Evolutionary conservation across 805 yeast species (phyloP).

Genomic region (Monosporozyma solicola): DNA sequence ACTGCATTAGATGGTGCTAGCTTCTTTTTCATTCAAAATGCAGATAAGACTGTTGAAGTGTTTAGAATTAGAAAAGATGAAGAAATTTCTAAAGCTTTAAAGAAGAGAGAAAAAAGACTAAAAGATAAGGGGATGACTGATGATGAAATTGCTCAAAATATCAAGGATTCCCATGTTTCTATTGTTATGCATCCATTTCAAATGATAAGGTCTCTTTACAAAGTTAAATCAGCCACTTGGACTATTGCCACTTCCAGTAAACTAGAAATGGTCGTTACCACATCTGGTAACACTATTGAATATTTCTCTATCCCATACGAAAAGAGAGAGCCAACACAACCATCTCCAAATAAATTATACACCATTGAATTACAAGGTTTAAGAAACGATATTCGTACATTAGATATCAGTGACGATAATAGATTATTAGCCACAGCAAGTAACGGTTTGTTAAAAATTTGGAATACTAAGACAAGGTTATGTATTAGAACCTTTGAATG

Average conservation of each 20-base stretch:
- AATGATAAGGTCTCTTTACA: conserved; percentile 52
- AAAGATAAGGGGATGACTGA: conserved; percentile 57
- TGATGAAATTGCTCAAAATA: conserved; percentile 48
- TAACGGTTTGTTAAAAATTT: conserved; percentile 78
- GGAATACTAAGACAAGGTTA: conserved; percentile 67
- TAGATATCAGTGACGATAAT: conserved; percentile 75
- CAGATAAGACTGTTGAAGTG: conserved; percentile 72
- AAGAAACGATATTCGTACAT: conserved; percentile 77
- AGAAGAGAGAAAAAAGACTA: conserved; percentile 69
- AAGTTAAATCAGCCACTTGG: conserved; percentile 64
- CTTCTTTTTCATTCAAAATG: conserved; percentile 62
- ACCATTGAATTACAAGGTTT: conserved; percentile 76
- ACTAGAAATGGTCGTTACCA: conserved; percentile 53
- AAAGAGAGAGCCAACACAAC: conserved; percentile 36
- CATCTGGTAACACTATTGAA: conserved; percentile 69
- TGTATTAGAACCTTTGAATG: conserved; percentile 83
- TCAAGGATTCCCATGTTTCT: conserved; percentile 40
- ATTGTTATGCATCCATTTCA: conserved; percentile 63
- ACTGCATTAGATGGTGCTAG: conserved; percentile 17
- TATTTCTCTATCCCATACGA: conserved; percentile 56
- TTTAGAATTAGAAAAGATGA: conserved; percentile 68
- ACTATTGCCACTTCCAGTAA: conserved; percentile 38
- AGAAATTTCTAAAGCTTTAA: conserved; percentile 69
- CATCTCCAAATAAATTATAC: conserved; percentile 40
- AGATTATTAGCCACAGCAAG: conserved; percentile 81